Conservation (phyloP, 495 filamentous ascomycete genomes). For the Hypoxylon intermedium region DNA sequence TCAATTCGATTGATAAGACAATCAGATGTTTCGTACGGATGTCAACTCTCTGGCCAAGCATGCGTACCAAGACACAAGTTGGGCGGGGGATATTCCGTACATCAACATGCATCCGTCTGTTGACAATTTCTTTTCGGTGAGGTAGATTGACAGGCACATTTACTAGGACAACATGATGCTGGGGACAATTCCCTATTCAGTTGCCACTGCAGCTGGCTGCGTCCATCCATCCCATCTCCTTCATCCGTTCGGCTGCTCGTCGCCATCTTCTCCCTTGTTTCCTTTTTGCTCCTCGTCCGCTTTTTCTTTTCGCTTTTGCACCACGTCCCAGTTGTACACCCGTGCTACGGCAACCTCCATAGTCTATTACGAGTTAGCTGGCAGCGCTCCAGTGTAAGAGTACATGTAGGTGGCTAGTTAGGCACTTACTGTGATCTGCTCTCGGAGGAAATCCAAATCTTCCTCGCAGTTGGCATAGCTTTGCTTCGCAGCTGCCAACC, state of each 20-base stretch:
- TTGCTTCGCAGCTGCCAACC: conserved; percentile 77
- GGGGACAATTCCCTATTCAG: neutral
- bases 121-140: neutral
- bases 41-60: too few relatives aligned
- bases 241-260: conserved; percentile 44
- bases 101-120: neutral
- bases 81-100: neutral
- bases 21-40: neutral
- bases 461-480: conserved; percentile 88
- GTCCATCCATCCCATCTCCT: too few relatives aligned
- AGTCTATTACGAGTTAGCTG: conserved; percentile 65
- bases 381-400: neutral
- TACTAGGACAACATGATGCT: conserved; percentile 1
- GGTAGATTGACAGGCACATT: neutral
- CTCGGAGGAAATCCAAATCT: conserved; percentile 92
- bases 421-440: conserved; percentile 89
- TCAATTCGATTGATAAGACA: neutral
- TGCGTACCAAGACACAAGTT: neutral
- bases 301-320: conserved; percentile 90
- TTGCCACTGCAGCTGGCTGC: neutral
- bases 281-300: conserved; percentile 63
- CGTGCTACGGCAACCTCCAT: conserved; percentile 94
- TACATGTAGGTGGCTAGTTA: neutral
- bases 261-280: conserved; percentile 42
- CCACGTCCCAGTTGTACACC: conserved; percentile 99